Conservation (phyloP, 257 asterid species). For the Fraxinus americana region DNA sequence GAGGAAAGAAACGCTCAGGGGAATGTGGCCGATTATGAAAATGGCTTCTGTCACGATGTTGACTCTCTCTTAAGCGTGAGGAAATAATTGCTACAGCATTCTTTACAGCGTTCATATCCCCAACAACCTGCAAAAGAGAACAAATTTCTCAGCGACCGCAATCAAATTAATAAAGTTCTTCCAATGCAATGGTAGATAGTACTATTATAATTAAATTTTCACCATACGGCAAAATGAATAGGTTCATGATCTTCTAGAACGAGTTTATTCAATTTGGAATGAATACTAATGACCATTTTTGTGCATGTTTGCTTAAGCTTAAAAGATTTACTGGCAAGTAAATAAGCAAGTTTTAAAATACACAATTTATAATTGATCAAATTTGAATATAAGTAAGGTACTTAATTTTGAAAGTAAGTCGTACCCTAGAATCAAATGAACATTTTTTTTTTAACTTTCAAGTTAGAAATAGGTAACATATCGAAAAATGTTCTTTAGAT, state of each 20-base stretch:
- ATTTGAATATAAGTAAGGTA: background rate
- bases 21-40: slow-evolving; percentile 63
- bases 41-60: slow-evolving; percentile 88
- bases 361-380: background rate
- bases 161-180: slow-evolving; percentile 3
- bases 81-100: slow-evolving; percentile 73
- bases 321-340: background rate
- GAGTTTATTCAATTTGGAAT: background rate
- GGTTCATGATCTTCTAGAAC: slow-evolving; percentile 12
- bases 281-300: background rate
- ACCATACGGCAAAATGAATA: slow-evolving; percentile 6
- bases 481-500: background rate
- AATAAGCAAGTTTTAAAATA: background rate
- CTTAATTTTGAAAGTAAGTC: background rate
- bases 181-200: background rate
- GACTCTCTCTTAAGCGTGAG: slow-evolving; percentile 93
- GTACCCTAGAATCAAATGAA: background rate
- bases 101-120: slow-evolving; percentile 79
- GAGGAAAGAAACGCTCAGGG: slow-evolving; percentile 68
- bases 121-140: slow-evolving; percentile 62
- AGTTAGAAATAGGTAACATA: background rate
- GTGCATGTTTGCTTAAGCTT: background rate
- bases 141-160: slow-evolving; percentile 12
- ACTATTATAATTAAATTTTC: background rate
- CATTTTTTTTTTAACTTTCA: background rate